These are phyloP conservation scores for Middelhovenomyces tepae DNA, from an alignment of 805 yeast species.

Conservation along the genomic window DNA sequence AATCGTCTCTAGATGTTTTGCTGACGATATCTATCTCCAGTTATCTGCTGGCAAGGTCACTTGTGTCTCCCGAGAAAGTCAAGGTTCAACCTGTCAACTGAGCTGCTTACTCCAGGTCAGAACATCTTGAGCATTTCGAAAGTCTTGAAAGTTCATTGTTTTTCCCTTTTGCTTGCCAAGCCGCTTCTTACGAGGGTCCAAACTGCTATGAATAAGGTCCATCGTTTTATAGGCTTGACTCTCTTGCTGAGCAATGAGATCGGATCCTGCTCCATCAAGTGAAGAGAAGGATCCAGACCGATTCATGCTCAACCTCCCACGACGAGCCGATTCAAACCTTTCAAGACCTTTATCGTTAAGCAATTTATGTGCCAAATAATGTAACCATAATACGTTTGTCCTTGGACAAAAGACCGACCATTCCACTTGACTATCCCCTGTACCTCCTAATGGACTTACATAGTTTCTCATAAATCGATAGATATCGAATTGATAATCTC, in stretches of 20 bases:
- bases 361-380: constrained; percentile 47
- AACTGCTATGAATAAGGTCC: constrained; percentile 12
- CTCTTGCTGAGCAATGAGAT: constrained; percentile 10
- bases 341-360: constrained; percentile 32
- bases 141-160: constrained; percentile 18
- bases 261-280: constrained; percentile 5
- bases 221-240: constrained; percentile 16
- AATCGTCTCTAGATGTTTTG: constrained; percentile 21
- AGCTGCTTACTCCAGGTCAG: constrained; percentile 18
- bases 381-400: constrained; percentile 58
- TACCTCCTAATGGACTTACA: constrained; percentile 4
- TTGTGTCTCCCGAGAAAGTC: no score
- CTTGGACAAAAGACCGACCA: constrained; percentile 41
- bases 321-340: constrained; percentile 13
- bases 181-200: constrained; percentile 22
- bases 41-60: no score
- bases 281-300: constrained; percentile 16
- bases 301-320: constrained; percentile 17
- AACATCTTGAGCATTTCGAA: constrained; percentile 17
- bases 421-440: constrained; percentile 26
- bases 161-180: constrained; percentile 10
- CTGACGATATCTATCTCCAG: constrained; percentile 2
- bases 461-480: constrained; percentile 47
- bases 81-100: no score
- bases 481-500: constrained; percentile 54